phyloP scores from a whole-genome alignment of 306 rosid genomes.

The Malus asiatica region DNA sequence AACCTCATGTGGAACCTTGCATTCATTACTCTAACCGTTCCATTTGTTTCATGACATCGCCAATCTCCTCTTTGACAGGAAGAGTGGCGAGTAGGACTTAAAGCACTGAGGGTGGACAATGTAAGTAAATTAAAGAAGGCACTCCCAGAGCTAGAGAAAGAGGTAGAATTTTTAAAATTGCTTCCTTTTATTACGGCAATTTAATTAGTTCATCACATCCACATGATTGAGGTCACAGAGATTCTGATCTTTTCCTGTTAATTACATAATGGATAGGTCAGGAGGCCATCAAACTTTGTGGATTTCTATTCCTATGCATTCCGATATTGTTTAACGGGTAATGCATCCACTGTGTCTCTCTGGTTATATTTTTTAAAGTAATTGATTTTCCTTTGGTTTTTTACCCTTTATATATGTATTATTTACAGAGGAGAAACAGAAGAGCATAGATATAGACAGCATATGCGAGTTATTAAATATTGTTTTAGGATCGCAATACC shows the following conservation, averaged over 20 bases:
- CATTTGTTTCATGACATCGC: slow-evolving; percentile 3
- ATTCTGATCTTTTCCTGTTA: slow-evolving; percentile 24
- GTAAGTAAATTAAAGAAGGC: slow-evolving; percentile 81
- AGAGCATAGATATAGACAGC: slow-evolving; percentile 97
- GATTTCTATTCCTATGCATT: slow-evolving; percentile 91
- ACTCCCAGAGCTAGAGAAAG: slow-evolving; percentile 88
- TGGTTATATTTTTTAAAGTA: not conserved
- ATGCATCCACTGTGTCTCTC: not conserved
- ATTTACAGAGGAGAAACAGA: slow-evolving; percentile 90
- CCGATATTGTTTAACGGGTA: slow-evolving; percentile 95
- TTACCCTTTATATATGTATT: not conserved
- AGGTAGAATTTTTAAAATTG: slow-evolving; percentile 42
- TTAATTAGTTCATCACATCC: not conserved
- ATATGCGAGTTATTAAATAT: slow-evolving; percentile 77
- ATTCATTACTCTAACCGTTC: not conserved
- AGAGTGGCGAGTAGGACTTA: slow-evolving; percentile 95
- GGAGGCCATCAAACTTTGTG: slow-evolving; percentile 72
- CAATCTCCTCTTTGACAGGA: slow-evolving; percentile 46
- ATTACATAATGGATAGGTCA: slow-evolving; percentile 48
- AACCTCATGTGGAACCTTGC: not conserved
- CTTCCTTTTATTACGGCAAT: not conserved
- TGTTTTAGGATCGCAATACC: slow-evolving; percentile 73
- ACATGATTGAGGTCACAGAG: slow-evolving; percentile 2
- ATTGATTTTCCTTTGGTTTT: not conserved
- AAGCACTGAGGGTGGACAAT: slow-evolving; percentile 78